phyloP scores from a whole-genome alignment of 2,329 filamentous ascomycete species.

The Microsporum audouinii region DNA sequence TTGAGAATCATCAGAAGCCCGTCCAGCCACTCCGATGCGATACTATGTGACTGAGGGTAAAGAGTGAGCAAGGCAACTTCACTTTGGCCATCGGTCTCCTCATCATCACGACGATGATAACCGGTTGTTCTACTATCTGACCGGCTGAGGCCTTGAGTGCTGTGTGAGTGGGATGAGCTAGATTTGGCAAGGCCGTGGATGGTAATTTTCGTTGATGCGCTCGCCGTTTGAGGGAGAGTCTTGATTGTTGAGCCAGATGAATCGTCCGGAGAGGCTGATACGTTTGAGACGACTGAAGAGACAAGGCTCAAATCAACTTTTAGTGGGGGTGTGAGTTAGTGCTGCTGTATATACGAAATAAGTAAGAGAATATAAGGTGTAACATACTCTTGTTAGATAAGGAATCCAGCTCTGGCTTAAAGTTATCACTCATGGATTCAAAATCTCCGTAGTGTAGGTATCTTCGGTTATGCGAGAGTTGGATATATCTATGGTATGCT shows the following conservation, averaged over 20 bases:
- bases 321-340: neutral
- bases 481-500: conserved; percentile 67
- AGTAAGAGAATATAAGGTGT: neutral
- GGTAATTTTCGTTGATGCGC: conserved; percentile 67
- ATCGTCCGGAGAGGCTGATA: conserved; percentile 53
- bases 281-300: conserved; percentile 88
- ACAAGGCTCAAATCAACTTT: conserved; percentile 71
- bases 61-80: conserved; percentile 74
- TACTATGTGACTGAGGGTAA: conserved; percentile 64
- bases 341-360: neutral
- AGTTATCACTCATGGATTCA: conserved; percentile 46
- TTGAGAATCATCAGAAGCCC: conserved; percentile 89
- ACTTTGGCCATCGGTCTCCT: conserved; percentile 28
- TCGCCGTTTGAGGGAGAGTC: conserved; percentile 25
- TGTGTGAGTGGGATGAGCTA: conserved; percentile 13
- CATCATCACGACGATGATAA: neutral
- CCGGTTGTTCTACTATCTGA: conserved; percentile 16
- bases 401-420: conserved; percentile 58
- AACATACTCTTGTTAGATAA: conserved; percentile 59
- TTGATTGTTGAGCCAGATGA: conserved; percentile 40
- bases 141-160: conserved; percentile 6
- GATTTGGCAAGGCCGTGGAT: conserved; percentile 60
- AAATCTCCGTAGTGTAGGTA: conserved; percentile 89
- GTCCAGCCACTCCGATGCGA: conserved; percentile 94
- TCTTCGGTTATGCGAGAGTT: conserved; percentile 79